These are phyloP conservation scores for Cymodocea nodosa DNA, from an alignment of 116 monocot genomes.

Conservation along the genomic window DNA sequence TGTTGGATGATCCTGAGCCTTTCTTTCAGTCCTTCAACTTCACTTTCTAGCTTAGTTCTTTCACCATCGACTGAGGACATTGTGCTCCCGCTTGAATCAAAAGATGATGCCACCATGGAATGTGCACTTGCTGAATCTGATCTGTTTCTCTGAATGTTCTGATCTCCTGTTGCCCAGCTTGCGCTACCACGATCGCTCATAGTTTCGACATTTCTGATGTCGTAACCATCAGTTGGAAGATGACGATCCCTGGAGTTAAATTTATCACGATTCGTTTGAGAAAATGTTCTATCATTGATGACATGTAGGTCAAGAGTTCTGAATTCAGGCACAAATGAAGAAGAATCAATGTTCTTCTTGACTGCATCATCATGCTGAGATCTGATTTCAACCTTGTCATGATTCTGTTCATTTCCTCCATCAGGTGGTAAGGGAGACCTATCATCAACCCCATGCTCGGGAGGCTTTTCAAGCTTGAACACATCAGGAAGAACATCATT, in stretches of 20 bases:
- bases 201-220: not conserved
- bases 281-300: slow-evolving; percentile 21
- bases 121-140: slow-evolving; percentile 26
- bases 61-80: slow-evolving; percentile 40
- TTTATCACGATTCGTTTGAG: not conserved
- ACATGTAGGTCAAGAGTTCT: slow-evolving; percentile 64
- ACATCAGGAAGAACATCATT: not conserved
- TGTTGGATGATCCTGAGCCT: slow-evolving; percentile 55
- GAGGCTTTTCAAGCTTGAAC: not conserved
- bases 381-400: not conserved
- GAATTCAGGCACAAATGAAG: slow-evolving; percentile 19
- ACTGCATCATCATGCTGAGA: slow-evolving; percentile 3
- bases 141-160: slow-evolving; percentile 19
- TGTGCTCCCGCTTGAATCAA: slow-evolving; percentile 30
- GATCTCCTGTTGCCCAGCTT: slow-evolving; percentile 10
- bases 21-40: slow-evolving; percentile 60
- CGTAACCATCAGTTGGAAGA: slow-evolving; percentile 2
- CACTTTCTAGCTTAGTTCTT: slow-evolving; percentile 54
- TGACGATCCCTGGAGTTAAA: not conserved
- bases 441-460: not conserved
- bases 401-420: not conserved
- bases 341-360: not conserved
- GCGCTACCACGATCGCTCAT: slow-evolving; percentile 3
- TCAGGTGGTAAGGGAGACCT: not conserved
- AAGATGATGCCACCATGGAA: slow-evolving; percentile 6